Evolutionary conservation across 2,329 filamentous ascomycete genomes (phyloP).

Genomic region (Truncatella angustata): DNA sequence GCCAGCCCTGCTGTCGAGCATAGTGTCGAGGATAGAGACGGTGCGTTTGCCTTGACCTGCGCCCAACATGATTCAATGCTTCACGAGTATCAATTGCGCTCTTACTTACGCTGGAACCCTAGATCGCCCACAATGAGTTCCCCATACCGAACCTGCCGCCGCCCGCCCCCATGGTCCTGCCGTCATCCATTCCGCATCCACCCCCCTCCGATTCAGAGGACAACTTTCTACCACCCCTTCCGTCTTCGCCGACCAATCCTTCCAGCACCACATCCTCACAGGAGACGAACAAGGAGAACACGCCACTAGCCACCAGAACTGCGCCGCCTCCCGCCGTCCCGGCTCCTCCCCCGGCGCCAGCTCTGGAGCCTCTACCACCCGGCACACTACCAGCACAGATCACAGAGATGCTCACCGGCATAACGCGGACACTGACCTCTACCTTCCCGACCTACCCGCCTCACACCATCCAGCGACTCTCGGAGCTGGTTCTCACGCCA

Average conservation of each 20-base stretch:
- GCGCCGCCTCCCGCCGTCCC: slow-evolving; percentile 29
- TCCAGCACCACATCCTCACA: slow-evolving; percentile 42
- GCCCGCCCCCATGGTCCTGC: slow-evolving; percentile 25
- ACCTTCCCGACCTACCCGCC: slow-evolving; percentile 76
- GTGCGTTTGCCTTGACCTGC: slow-evolving; percentile 32
- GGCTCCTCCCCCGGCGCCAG: slow-evolving; percentile 35
- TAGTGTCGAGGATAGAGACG: slow-evolving; percentile 47
- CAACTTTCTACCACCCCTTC: slow-evolving; percentile 43
- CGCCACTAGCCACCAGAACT: slow-evolving; percentile 18
- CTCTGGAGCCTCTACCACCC: slow-evolving; percentile 30
- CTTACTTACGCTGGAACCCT: no score
- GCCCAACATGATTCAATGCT: no score
- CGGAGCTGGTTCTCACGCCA: slow-evolving; percentile 79
- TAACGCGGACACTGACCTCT: slow-evolving; percentile 58
- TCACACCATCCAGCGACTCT: slow-evolving; percentile 87
- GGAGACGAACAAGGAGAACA: slow-evolving; percentile 69
- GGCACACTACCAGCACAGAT: slow-evolving; percentile 63
- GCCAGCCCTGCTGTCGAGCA: slow-evolving; percentile 34
- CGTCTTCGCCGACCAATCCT: slow-evolving; percentile 42
- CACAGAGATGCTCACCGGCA: slow-evolving; percentile 58
- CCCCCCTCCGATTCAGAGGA: slow-evolving; percentile 33
- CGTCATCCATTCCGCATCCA: slow-evolving; percentile 31
- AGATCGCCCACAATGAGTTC: slow-evolving; percentile 78
- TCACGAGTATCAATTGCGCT: no score
- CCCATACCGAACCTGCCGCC: slow-evolving; percentile 62